A percentile compares a stretch with the other conserved stretches of the same genome.
Evolutionary conservation across 345 rosid species (phyloP).

Genomic region (Linum tenue): DNA sequence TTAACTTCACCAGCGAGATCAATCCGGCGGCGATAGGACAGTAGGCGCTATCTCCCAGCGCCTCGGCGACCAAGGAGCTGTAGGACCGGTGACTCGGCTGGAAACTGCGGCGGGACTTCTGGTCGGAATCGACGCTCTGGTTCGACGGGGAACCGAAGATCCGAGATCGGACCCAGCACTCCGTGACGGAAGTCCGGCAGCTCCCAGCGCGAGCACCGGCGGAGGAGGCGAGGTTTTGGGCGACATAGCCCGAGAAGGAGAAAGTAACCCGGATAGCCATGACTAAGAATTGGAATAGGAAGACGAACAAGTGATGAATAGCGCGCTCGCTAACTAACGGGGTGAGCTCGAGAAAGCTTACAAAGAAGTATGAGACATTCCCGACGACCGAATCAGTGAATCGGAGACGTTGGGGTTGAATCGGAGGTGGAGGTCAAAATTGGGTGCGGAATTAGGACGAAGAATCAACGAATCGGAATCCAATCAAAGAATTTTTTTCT

Average conservation of each 20-base stretch:
- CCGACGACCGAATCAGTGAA: not conserved
- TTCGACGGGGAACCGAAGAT: conserved; percentile 19
- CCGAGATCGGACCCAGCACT: conserved; percentile 45
- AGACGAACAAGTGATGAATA: not conserved
- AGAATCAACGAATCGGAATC: not conserved
- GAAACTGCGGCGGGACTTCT: conserved; percentile 11
- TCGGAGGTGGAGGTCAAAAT: not conserved
- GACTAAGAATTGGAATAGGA: not conserved
- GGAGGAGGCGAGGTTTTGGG: conserved; percentile 45
- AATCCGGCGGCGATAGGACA: conserved; percentile 41
- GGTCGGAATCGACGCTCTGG: conserved; percentile 35
- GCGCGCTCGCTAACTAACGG: not conserved
- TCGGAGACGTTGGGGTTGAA: not conserved
- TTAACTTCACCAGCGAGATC: conserved; percentile 45
- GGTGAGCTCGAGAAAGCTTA: not conserved
- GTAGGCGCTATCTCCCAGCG: conserved; percentile 31
- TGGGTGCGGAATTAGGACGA: not conserved
- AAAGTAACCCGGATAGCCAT: conserved; percentile 67
- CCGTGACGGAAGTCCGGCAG: conserved; percentile 37
- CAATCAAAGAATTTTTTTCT: not conserved
- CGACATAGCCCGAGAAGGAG: conserved; percentile 50
- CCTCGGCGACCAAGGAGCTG: conserved; percentile 36
- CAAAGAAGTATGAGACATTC: not conserved
- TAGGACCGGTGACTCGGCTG: conserved; percentile 16
- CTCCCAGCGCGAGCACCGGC: conserved; percentile 42